These are phyloP conservation scores for Scedosporium aurantiacum DNA, from an alignment of 2,329 filamentous ascomycete species.

Conservation along the genomic window DNA sequence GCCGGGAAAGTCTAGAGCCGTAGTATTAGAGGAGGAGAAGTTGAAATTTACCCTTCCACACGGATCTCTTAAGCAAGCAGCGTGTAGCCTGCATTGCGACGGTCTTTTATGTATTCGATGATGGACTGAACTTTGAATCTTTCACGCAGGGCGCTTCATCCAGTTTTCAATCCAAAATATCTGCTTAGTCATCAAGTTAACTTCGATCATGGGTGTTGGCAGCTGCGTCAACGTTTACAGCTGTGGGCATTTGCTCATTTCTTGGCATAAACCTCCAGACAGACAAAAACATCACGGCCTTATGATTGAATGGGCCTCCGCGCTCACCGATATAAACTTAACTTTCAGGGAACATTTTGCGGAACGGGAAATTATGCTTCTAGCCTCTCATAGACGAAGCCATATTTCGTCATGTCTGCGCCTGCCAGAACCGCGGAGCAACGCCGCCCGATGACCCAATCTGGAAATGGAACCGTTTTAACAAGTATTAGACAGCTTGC, in stretches of 20 bases:
- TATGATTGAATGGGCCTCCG: too few relatives aligned
- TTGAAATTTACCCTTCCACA: conserved; percentile 66
- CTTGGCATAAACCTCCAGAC: neutral
- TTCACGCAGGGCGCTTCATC: neutral
- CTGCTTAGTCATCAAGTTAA: neutral
- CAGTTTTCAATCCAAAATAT: neutral
- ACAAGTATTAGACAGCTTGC: neutral
- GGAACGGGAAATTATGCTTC: neutral
- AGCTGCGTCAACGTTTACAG: neutral
- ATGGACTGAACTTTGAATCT: neutral
- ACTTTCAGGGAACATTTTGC: too few relatives aligned
- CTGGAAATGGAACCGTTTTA: neutral
- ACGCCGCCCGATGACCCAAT: neutral
- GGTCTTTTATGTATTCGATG: neutral
- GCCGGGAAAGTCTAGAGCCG: neutral
- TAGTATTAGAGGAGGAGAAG: neutral
- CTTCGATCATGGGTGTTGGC: neutral
- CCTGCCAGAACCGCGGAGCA: neutral
- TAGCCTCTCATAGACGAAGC: neutral
- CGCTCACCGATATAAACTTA: neutral
- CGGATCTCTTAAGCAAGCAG: conserved; percentile 60
- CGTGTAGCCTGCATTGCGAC: conserved; percentile 32
- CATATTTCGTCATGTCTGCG: too few relatives aligned
- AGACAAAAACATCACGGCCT: neutral
- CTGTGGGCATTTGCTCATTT: neutral